phyloP scores from a whole-genome alignment of 139 green algal genomes.

The Chlamydomonas schloesseri region DNA sequence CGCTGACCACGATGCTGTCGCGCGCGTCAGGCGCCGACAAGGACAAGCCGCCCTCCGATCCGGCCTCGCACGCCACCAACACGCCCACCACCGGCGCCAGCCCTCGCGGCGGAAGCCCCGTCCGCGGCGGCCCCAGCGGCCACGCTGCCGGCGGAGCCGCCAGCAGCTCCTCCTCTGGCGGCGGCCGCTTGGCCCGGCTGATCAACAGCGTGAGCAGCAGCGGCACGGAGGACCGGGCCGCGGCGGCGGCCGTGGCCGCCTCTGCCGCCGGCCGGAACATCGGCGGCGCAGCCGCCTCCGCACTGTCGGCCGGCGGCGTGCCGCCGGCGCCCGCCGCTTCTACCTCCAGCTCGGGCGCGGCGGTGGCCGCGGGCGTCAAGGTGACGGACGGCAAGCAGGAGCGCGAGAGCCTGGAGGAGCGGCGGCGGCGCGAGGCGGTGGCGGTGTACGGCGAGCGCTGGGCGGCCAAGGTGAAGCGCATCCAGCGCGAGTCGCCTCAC shows the following conservation, averaged over 20 bases:
- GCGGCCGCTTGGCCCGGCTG: neutral
- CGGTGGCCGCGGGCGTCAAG: neutral
- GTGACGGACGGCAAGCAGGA: constrained; percentile 17
- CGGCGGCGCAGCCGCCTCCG: neutral
- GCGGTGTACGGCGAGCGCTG: constrained; percentile 85
- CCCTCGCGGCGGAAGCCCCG: constrained; percentile 13
- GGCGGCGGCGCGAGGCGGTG: constrained; percentile 41
- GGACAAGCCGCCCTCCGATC: neutral
- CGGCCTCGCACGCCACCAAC: neutral
- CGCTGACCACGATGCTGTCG: neutral
- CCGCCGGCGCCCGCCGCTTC: neutral
- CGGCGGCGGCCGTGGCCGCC: neutral
- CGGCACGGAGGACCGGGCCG: neutral
- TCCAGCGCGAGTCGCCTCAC: constrained; percentile 82
- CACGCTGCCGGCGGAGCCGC: neutral
- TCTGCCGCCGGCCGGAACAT: neutral
- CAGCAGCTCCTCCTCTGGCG: neutral
- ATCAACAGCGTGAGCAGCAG: constrained; percentile 4
- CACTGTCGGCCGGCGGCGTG: neutral
- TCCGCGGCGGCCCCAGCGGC: neutral
- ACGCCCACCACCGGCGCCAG: neutral
- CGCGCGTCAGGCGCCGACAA: neutral
- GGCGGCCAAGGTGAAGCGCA: constrained; percentile 60
- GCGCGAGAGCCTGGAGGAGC: constrained; percentile 34
- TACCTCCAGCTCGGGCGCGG: too few relatives aligned